phyloP scores from a whole-genome alignment of 768 basidiomycete genomes.

The Collybia sp. region DNA sequence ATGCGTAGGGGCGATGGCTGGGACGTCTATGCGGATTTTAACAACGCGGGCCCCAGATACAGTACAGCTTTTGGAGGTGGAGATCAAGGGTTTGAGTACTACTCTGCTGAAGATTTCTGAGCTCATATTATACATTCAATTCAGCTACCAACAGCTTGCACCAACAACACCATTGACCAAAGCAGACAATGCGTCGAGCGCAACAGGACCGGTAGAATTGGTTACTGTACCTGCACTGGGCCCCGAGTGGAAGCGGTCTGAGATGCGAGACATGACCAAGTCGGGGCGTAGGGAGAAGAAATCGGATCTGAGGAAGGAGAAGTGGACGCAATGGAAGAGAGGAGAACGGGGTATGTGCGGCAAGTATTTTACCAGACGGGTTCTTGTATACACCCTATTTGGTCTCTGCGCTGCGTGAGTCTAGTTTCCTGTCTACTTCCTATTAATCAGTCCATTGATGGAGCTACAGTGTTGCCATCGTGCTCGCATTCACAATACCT shows the following conservation, averaged over 20 bases:
- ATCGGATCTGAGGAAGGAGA: constrained; percentile 43
- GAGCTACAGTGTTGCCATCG: constrained; percentile 50
- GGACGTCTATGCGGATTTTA: constrained; percentile 89
- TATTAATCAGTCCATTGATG: constrained; percentile 1
- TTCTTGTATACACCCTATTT: constrained; percentile 67
- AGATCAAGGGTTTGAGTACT: constrained; percentile 39
- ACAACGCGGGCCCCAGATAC: constrained; percentile 79
- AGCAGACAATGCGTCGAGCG: constrained; percentile 26
- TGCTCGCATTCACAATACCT: constrained; percentile 78
- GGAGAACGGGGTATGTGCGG: constrained; percentile 81
- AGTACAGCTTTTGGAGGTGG: constrained; percentile 53
- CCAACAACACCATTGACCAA: constrained; percentile 32
- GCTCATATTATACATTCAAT: background rate
- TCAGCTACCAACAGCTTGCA: constrained; percentile 42
- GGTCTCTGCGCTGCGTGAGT: constrained; percentile 53
- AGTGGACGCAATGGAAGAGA: constrained; percentile 75
- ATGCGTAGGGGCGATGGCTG: constrained; percentile 44
- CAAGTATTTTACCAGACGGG: constrained; percentile 67
- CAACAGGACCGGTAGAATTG: constrained; percentile 65
- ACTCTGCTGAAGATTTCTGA: background rate
- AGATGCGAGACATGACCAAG: constrained; percentile 75
- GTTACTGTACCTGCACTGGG: constrained; percentile 92
- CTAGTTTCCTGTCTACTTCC: constrained; percentile 1
- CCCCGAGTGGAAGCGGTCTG: constrained; percentile 81
- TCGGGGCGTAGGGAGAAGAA: constrained; percentile 62